Base-by-base conservation (phyloP, 208 protist species). In the Crithidia brevicula region DNA sequence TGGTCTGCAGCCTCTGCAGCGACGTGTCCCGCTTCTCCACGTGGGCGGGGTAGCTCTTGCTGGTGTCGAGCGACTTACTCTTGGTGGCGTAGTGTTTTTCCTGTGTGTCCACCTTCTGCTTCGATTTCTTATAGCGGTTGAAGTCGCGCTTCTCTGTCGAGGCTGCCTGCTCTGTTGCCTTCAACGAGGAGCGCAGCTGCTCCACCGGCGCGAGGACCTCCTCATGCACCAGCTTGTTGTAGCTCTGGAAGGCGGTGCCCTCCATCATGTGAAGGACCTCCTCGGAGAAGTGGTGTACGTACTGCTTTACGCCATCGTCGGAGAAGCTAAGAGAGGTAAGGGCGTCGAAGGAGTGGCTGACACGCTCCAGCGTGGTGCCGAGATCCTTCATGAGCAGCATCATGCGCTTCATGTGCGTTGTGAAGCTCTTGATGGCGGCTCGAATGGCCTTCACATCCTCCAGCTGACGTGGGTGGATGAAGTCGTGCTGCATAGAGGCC, bases 371-470 rank as follows among this genome's bases (percentile, higher is more conserved):
- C 16, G 85, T 69, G 10, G 58, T 74, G 22, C 79, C 78, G 10
- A 91, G 49, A 20, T 88, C 82, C 28, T 86, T 91, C 80, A 91
- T 86, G 18, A 83, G 75, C 28, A 77, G 13, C 79, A 88, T 88
- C 47, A 85, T 83, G 42, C 67, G 54, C 3, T 70, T 75, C 79
- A 91, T 81, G 49, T 75, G 64, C 4, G 57, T 64, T 23, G 71
- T 71, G 60, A 91, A 91, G 20, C 38, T 38, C 25, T 74, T 66
- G 43, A 85, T 67, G 45, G 75, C 76, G 11, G 18, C 66, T 10
- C 46, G 36, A 28, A 59, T 40, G 3, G 57, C 46, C 20, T 40
- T 31, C 20, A 88, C 57, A 42, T 91, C 82, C 3, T 81, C 62
- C 33, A 72, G 27, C 69, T 86, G 77, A 2, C 66, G 53, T 18